Conservation (phyloP, 2,329 filamentous ascomycete species). For the Fusarium sp. region DNA sequence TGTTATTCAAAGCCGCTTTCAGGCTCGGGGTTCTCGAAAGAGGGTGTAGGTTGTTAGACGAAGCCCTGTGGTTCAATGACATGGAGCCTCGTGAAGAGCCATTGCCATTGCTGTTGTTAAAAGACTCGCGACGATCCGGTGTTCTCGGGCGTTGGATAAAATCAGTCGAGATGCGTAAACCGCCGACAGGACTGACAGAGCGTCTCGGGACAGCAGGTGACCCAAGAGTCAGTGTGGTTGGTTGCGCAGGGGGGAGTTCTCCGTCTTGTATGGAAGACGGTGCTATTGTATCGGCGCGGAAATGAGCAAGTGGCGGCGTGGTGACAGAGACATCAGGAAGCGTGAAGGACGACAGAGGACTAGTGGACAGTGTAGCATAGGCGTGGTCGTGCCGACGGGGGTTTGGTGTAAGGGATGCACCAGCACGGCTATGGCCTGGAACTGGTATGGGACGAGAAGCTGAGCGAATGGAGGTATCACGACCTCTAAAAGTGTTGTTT, state of each 20-base stretch:
- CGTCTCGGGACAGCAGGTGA: conserved; percentile 28
- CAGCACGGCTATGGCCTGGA: conserved; percentile 27
- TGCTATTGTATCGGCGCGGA: conserved; percentile 47
- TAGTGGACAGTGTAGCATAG: conserved; percentile 37
- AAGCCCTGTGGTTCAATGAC: conserved; percentile 47
- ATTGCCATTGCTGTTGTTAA: conserved; percentile 52
- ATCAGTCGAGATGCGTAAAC: conserved; percentile 56
- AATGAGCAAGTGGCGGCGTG: conserved; percentile 41
- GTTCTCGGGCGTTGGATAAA: conserved; percentile 41
- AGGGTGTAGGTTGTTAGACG: conserved; percentile 56
- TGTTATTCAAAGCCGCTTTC: conserved; percentile 65
- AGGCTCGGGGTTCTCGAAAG: conserved; percentile 71
- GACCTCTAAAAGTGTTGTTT: conserved; percentile 27
- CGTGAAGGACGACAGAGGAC: conserved; percentile 33
- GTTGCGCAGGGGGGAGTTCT: conserved; percentile 36
- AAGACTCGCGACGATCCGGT: conserved; percentile 49
- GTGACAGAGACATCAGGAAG: conserved; percentile 45
- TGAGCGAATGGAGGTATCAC: conserved; percentile 39
- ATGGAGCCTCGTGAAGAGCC: conserved; percentile 47
- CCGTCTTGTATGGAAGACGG: conserved; percentile 48
- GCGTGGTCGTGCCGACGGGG: conserved; percentile 34
- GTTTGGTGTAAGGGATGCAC: conserved; percentile 37
- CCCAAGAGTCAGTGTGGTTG: conserved; percentile 21
- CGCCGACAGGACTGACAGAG: conserved; percentile 38
- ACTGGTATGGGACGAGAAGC: conserved; percentile 39